These are phyloP conservation scores for Neofusicoccum umdonicola DNA, from an alignment of 2,329 filamentous ascomycete species.

Conservation along the genomic window DNA sequence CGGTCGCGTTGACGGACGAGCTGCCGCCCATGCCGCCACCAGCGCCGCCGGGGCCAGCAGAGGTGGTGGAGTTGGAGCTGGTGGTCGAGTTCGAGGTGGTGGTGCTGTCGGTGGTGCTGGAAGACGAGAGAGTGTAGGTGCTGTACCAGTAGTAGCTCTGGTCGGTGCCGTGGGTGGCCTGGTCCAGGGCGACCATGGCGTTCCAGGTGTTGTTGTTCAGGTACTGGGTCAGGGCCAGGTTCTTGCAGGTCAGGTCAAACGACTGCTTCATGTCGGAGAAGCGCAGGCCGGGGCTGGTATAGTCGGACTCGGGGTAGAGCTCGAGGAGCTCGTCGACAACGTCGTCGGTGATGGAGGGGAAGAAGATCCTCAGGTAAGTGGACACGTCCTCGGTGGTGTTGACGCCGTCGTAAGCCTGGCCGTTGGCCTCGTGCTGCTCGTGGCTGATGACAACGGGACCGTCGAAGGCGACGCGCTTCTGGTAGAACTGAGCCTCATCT, in stretches of 20 bases:
- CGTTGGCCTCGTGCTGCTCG: constrained; percentile 37
- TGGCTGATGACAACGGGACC: constrained; percentile 37
- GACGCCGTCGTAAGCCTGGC: constrained; percentile 29
- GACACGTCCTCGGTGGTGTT: constrained; percentile 34
- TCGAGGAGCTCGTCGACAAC: constrained; percentile 30
- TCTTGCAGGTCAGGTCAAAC: constrained; percentile 35
- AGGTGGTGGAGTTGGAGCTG: constrained; percentile 22
- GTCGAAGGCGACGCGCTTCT: constrained; percentile 36
- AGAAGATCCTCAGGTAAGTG: constrained; percentile 32
- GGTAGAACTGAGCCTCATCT: constrained; percentile 37
- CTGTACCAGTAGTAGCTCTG: constrained; percentile 35
- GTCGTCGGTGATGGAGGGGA: constrained; percentile 35
- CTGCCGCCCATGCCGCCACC: neutral
- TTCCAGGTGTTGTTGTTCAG: constrained; percentile 40
- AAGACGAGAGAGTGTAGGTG: constrained; percentile 18
- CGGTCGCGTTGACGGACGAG: constrained; percentile 8
- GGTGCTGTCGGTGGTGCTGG: neutral
- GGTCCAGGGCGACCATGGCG: constrained; percentile 31
- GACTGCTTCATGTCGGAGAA: constrained; percentile 39
- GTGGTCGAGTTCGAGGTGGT: neutral
- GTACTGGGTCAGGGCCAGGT: constrained; percentile 35
- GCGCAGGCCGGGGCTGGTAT: constrained; percentile 34
- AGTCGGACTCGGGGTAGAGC: constrained; percentile 34
- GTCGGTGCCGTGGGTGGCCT: constrained; percentile 37
- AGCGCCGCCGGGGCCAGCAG: constrained; percentile 3